Evolutionary conservation across 305 asterid genomes (phyloP).

Genomic region (Solanum chacoense): DNA sequence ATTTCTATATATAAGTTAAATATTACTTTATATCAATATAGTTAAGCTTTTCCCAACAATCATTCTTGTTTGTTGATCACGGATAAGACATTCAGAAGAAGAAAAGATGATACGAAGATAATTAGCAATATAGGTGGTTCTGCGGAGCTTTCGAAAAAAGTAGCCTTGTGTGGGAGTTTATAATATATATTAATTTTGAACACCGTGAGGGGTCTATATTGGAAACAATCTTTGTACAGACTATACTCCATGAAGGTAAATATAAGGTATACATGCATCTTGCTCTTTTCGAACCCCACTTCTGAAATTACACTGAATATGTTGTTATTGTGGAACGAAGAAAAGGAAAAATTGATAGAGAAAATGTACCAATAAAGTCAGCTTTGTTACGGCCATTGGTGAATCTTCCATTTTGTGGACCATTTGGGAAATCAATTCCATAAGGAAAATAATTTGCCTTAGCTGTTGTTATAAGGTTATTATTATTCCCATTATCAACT

Average conservation of each 20-base stretch:
- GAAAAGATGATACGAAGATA: background rate
- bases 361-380: constrained; percentile 5
- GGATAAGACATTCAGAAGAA: background rate
- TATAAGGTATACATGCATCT: no score
- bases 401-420: constrained; percentile 16
- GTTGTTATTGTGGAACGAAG: background rate
- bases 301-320: background rate
- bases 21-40: background rate
- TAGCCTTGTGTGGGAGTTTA: background rate
- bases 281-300: fast-evolving
- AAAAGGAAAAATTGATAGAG: background rate
- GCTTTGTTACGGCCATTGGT: constrained; percentile 7
- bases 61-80: background rate
- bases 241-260: background rate
- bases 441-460: constrained; percentile 16
- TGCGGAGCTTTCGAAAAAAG: background rate
- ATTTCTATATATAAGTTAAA: background rate
- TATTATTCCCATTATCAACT: constrained; percentile 24
- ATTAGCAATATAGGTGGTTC: background rate
- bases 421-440: constrained; percentile 17
- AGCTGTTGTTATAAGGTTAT: background rate
- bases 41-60: background rate
- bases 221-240: background rate
- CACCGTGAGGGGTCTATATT: background rate
- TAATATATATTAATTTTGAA: background rate